Conservation (phyloP, 495 filamentous ascomycete species). For the Penicillium turbatum region DNA sequence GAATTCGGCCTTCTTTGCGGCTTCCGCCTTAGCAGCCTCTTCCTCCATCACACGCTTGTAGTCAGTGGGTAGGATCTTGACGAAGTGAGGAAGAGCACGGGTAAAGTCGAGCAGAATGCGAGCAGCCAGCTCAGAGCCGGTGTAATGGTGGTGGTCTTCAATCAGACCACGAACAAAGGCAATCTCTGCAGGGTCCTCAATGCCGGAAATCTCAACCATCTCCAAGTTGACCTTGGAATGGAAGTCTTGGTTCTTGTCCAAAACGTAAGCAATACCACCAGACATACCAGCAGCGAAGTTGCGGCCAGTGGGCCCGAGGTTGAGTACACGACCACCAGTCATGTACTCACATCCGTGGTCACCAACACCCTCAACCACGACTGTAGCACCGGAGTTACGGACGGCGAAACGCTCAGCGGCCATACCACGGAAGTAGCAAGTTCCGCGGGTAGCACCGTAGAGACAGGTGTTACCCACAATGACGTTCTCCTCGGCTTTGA, state of each 20-base stretch:
- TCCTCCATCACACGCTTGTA: constrained; percentile 94
- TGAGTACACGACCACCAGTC: constrained; percentile 91
- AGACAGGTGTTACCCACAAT: constrained; percentile 96
- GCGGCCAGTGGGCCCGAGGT: constrained; percentile 89
- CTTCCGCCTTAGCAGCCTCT: constrained; percentile 78
- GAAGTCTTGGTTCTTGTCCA: constrained; percentile 92
- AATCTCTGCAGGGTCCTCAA: constrained; percentile 90
- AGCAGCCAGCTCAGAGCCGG: constrained; percentile 93
- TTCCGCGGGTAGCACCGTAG: constrained; percentile 91
- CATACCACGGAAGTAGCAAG: constrained; percentile 96
- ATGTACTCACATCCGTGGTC: constrained; percentile 99
- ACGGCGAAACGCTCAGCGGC: constrained; percentile 98
- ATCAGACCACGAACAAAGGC: constrained; percentile 91
- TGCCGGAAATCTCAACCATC: constrained; percentile 89
- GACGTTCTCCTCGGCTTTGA: constrained; percentile 97
- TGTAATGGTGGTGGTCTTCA: constrained; percentile 99
- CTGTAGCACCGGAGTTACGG: constrained; percentile 94
- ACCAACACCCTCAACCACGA: constrained; percentile 95
- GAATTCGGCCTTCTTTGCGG: constrained; percentile 79
- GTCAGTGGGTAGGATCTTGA: constrained; percentile 93
- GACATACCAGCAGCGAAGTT: constrained; percentile 99
- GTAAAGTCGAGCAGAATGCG: constrained; percentile 96
- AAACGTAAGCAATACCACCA: constrained; percentile 94
- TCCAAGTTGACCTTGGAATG: constrained; percentile 93
- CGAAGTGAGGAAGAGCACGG: constrained; percentile 83